These are phyloP conservation scores for Diutina sp. DNA, from an alignment of 1,139 yeast genomes.

Conservation along the genomic window DNA sequence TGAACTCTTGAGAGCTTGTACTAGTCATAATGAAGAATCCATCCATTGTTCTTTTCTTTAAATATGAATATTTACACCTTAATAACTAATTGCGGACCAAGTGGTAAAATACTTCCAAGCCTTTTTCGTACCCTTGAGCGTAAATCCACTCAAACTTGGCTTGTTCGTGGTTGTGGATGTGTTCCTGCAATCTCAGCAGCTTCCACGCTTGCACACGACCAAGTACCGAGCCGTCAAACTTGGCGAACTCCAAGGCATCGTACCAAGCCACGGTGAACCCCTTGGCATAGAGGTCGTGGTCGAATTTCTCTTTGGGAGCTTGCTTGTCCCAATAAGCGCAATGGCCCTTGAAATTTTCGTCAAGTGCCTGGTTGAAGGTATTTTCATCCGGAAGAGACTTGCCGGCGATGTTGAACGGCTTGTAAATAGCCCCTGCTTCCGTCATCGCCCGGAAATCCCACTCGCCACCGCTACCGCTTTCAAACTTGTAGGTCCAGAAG, in stretches of 20 bases:
- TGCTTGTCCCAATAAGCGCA: slow-evolving; percentile 55
- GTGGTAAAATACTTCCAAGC: slow-evolving; percentile 11
- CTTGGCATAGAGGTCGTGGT: slow-evolving; percentile 68
- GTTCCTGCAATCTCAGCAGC: slow-evolving; percentile 36
- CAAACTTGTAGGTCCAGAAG: slow-evolving; percentile 88
- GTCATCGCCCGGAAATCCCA: slow-evolving; percentile 53
- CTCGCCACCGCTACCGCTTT: slow-evolving; percentile 86
- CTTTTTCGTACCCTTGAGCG: slow-evolving; percentile 72
- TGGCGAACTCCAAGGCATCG: slow-evolving; percentile 57
- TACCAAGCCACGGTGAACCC: slow-evolving; percentile 68
- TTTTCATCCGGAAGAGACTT: slow-evolving; percentile 25
- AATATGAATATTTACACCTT: no score
- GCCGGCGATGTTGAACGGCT: background rate
- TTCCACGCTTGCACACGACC: slow-evolving; percentile 71
- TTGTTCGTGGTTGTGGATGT: slow-evolving; percentile 39
- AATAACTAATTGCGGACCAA: background rate
- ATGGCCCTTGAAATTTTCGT: slow-evolving; percentile 35
- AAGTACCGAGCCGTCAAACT: slow-evolving; percentile 45
- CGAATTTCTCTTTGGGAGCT: slow-evolving; percentile 48
- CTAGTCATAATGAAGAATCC: no score
- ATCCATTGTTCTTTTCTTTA: no score
- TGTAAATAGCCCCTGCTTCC: background rate
- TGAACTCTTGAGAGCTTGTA: no score
- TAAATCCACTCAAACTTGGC: slow-evolving; percentile 69
- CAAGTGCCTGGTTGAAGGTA: slow-evolving; percentile 27